A percentile compares a stretch with the other conserved stretches of the same genome.
These are phyloP conservation scores for Nicotiana obtusifolia DNA, from an alignment of 257 asterid genomes.

Conservation along the genomic window DNA sequence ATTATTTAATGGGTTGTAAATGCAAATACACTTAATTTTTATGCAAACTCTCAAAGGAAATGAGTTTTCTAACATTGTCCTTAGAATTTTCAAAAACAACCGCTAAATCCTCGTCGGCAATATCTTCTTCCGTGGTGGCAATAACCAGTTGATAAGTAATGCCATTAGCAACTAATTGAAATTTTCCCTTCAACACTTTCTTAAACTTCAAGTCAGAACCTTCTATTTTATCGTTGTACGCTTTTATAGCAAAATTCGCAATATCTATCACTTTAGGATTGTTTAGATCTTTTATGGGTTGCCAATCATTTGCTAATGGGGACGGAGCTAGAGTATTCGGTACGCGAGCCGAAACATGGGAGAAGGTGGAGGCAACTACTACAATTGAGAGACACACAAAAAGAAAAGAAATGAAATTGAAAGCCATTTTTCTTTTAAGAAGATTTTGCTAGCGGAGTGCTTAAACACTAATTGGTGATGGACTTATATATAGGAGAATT, in stretches of 20 bases:
- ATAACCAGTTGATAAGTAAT: constrained; percentile 1
- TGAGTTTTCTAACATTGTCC: constrained; percentile 13
- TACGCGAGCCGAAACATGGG: background rate
- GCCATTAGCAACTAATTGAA: background rate
- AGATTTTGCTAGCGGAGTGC: background rate
- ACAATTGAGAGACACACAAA: background rate
- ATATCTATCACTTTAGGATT: background rate
- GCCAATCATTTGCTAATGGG: background rate
- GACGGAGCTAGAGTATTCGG: background rate
- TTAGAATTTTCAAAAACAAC: constrained; percentile 1
- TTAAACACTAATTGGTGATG: background rate
- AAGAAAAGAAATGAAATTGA: background rate
- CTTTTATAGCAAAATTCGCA: constrained; percentile 4
- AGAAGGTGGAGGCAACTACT: background rate
- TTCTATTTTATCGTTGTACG: background rate
- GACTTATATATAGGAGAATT: background rate
- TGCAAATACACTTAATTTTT: background rate
- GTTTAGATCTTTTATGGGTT: background rate
- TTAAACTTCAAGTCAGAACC: background rate
- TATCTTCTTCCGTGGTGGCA: background rate
- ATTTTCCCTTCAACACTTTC: background rate
- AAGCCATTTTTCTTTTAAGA: constrained; percentile 11
- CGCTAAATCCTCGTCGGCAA: background rate
- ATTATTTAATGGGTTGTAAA: background rate
- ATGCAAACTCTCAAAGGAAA: constrained; percentile 7